phyloP scores from a whole-genome alignment of 306 rosid species.

The Delonix regia region DNA sequence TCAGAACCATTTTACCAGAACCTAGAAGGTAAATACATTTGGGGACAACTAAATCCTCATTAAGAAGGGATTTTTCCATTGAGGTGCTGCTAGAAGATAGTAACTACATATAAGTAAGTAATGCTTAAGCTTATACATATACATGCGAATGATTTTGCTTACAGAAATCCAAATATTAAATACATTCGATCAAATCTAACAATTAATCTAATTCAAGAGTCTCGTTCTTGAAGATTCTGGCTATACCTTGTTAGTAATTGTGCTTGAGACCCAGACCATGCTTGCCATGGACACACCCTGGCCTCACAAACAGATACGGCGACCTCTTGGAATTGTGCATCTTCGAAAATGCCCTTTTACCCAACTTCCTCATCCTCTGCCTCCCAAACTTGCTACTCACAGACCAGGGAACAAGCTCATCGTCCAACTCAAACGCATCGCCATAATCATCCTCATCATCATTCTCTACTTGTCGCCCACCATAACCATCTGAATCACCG shows the following conservation, averaged over 20 bases:
- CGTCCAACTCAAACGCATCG: slow-evolving; percentile 57
- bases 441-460: slow-evolving; percentile 30
- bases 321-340: slow-evolving; percentile 63
- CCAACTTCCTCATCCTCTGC: slow-evolving; percentile 88
- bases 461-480: background rate
- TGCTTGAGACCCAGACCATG: slow-evolving; percentile 89
- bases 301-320: slow-evolving; percentile 59
- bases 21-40: too few species aligned
- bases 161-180: slow-evolving; percentile 19
- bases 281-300: slow-evolving; percentile 92
- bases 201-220: slow-evolving; percentile 23
- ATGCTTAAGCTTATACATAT: background rate
- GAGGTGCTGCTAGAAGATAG: slow-evolving; percentile 3
- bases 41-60: too few species aligned
- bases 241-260: slow-evolving; percentile 37
- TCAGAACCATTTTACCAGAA: slow-evolving; percentile 5
- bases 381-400: slow-evolving; percentile 67
- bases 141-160: background rate
- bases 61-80: slow-evolving; percentile 15
- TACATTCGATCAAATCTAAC: slow-evolving; percentile 22
- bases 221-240: background rate
- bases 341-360: slow-evolving; percentile 73
- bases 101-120: slow-evolving; percentile 31
- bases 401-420: slow-evolving; percentile 87
- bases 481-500: background rate